Evolutionary conservation across 345 rosid species (phyloP).

Genomic region (Murraya paniculata): DNA sequence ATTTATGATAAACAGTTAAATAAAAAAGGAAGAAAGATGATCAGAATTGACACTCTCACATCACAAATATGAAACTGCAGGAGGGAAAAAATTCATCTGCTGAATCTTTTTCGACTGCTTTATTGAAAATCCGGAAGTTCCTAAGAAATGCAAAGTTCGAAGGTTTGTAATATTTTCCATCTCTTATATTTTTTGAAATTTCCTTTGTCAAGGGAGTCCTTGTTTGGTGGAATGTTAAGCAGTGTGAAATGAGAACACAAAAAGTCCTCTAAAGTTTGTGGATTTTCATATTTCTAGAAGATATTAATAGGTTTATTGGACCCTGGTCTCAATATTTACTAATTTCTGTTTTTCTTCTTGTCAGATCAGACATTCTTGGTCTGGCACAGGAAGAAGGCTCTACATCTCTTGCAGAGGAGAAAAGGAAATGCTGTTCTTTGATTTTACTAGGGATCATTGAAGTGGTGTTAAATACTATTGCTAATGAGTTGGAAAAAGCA

Average conservation of each 20-base stretch:
- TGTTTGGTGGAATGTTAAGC: background rate
- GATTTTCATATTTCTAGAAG: background rate
- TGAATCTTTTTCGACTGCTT: constrained; percentile 55
- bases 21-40: background rate
- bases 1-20: background rate
- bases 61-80: constrained; percentile 36
- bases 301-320: background rate
- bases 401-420: constrained; percentile 49
- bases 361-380: constrained; percentile 60
- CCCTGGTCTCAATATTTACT: background rate
- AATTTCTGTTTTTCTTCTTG: constrained; percentile 27
- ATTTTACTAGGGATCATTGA: constrained; percentile 57
- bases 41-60: background rate
- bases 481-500: constrained; percentile 58
- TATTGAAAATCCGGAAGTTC: constrained; percentile 51
- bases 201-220: background rate
- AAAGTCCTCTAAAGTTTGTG: background rate
- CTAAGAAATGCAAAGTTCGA: constrained; percentile 45
- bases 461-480: constrained; percentile 56
- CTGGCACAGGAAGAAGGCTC: constrained; percentile 47
- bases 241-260: background rate
- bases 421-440: constrained; percentile 46
- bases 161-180: constrained; percentile 38
- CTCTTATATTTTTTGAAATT: constrained; percentile 2
- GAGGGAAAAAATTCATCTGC: constrained; percentile 42